Evolutionary conservation across 257 asterid species (phyloP).

Genomic region (Schizonepeta tenuifolia): DNA sequence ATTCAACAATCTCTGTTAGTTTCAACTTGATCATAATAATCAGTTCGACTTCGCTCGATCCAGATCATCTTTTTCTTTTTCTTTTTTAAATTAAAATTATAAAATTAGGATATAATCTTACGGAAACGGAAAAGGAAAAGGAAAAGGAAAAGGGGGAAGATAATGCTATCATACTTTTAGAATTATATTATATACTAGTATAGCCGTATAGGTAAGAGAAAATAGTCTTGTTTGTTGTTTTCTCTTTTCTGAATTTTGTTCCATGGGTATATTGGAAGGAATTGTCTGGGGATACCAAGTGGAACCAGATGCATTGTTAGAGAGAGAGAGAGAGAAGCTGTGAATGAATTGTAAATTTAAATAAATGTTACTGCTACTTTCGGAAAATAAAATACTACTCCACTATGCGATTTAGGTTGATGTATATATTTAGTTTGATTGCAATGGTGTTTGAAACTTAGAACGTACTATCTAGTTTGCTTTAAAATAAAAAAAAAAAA

Average conservation of each 20-base stretch:
- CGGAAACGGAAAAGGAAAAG: background rate
- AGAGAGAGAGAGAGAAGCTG: constrained; percentile 23
- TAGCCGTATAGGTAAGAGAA: constrained; percentile 25
- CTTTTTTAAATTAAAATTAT: background rate
- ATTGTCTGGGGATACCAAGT: constrained; percentile 70
- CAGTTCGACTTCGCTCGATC: no score
- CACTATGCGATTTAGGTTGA: background rate
- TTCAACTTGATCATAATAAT: no score
- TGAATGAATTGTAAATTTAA: constrained; percentile 28
- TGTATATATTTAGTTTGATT: background rate
- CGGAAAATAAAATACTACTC: constrained; percentile 7
- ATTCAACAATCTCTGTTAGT: constrained; percentile 71
- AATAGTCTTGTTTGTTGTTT: background rate
- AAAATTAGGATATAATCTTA: background rate
- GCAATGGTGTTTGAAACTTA: background rate
- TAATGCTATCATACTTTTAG: background rate
- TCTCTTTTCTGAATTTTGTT: constrained; percentile 6
- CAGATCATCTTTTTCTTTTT: background rate
- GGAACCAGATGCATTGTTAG: constrained; percentile 58
- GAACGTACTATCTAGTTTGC: no score
- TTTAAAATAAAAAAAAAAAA: no score
- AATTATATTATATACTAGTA: no score
- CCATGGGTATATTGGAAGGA: background rate
- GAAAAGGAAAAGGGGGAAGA: background rate
- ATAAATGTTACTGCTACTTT: constrained; percentile 1